Percentiles rank a stretch among this genome's conserved stretches.
Conservation (phyloP, 2,329 filamentous ascomycete species). For the Xylaria sp. region DNA sequence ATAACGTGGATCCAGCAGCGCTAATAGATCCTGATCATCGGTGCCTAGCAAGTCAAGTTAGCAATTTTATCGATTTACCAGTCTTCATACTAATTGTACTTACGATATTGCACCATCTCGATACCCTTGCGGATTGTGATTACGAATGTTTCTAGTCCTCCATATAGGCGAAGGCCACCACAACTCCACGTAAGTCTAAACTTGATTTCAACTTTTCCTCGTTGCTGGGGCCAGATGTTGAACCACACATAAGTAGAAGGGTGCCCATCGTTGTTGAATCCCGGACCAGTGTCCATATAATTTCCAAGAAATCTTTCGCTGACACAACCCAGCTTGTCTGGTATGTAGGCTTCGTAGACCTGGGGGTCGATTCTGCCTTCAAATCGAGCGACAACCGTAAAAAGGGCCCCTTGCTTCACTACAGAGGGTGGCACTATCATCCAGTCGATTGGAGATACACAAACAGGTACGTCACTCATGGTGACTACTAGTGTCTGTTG, state of each 20-base stretch:
- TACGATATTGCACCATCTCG: constrained; percentile 11
- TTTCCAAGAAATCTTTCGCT: constrained; percentile 3
- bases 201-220: neutral
- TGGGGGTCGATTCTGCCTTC: neutral
- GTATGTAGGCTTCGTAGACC: constrained; percentile 2
- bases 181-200: constrained; percentile 22
- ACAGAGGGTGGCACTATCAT: neutral
- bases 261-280: constrained; percentile 1
- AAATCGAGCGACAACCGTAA: constrained; percentile 14
- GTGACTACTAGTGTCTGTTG: neutral
- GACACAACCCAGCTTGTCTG: neutral
- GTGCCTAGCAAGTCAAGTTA: constrained; percentile 10
- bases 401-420: neutral
- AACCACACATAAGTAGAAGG: constrained; percentile 21
- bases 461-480: constrained; percentile 16
- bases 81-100: neutral
- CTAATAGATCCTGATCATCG: constrained; percentile 8
- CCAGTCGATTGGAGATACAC: constrained; percentile 5
- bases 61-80: neutral
- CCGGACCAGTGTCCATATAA: neutral
- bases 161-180: neutral
- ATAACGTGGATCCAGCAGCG: neutral
- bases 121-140: neutral
- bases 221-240: neutral
- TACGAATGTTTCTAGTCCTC: neutral